Evolutionary conservation across 345 rosid species (phyloP).

Genomic region (Mangifera indica): DNA sequence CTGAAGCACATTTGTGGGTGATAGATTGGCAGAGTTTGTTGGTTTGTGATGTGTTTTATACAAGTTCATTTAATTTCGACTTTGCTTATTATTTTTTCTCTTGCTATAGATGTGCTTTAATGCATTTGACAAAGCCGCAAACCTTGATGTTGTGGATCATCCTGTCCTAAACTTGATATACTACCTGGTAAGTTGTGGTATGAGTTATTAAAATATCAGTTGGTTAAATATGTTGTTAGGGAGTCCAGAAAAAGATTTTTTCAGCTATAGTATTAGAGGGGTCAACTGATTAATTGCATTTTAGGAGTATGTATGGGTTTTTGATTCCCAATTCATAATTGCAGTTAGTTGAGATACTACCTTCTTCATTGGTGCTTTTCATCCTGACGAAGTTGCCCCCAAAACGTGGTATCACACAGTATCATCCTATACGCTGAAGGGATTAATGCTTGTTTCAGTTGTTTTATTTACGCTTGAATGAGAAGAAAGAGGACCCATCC

Average conservation of each 20-base stretch:
- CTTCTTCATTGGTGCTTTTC: conserved; percentile 81
- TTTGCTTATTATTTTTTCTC: conserved; percentile 4
- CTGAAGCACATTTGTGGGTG: not conserved
- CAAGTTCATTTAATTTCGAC: conserved; percentile 7
- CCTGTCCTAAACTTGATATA: conserved; percentile 79
- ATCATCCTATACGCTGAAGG: conserved; percentile 73
- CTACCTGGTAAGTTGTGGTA: conserved; percentile 59
- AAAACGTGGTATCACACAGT: conserved; percentile 76
- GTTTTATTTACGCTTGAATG: conserved; percentile 6
- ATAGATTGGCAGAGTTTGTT: not conserved
- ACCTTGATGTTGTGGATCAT: conserved; percentile 81
- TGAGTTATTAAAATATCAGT: not conserved
- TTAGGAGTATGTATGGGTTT: not conserved
- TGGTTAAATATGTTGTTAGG: no score
- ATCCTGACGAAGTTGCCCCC: conserved; percentile 94
- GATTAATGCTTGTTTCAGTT: conserved; percentile 13
- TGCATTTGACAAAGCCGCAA: conserved; percentile 78
- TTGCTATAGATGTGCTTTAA: conserved; percentile 67
- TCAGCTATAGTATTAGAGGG: no score
- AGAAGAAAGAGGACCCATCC: not conserved
- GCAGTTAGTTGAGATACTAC: conserved; percentile 90
- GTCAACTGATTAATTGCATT: no score
- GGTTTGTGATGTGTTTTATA: conserved; percentile 5
- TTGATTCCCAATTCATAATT: not conserved
- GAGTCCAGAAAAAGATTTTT: no score